Base-by-base conservation (phyloP, 2,329 filamentous ascomycete species). In the Delphinella strobiligena region DNA sequence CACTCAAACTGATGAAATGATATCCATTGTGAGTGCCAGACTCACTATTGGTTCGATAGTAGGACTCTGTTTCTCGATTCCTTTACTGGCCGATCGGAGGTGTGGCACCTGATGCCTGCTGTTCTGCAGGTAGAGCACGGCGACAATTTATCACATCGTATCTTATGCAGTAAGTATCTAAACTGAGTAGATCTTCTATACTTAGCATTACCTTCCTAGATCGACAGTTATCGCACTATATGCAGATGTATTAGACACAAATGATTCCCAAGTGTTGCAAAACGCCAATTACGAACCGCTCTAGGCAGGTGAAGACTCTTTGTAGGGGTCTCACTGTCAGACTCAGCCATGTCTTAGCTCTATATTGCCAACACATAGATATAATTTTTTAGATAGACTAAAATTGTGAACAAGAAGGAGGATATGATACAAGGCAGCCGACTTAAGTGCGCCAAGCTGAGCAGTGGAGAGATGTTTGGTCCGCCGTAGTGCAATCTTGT, bases 41-140 rank as follows among this genome's bases (percentile, higher is more conserved):
- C 40, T 29, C 14, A 45, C 43, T 45, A 45, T 36, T 45, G 37
- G 22, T 37, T 43, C 5, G 44, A 43, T 8, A 45, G 40, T 27
- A 40, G 34, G 11, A 45, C 44, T 34, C 44, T 37, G 10, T 37
- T 18, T 36, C 38, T 31, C n/a, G 33, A 31, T 24, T 43, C 38
- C 14, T 19, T 35, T 10, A 32, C 34, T 7, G 37, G 38, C 11
- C 32, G 31, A 10, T 29, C 40, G 4, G 40, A 40, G 18, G 41
- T 45, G n/a, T 41, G 41, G 31, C 44, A 45, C 22, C n/a, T 19
- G 3, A 38, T 24, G 17, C 35, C 34, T 16, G 37, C 37, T 19
- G 34, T 33, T 10, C 37, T 34, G 12, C 44, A 45, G 14, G 43
- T 38, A 5, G 44, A 45, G 19, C 44, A 45, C 10, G 44, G 44